Evolutionary conservation across 2,329 filamentous ascomycete genomes (phyloP).

Genomic region (Pezicula neosporulosa): DNA sequence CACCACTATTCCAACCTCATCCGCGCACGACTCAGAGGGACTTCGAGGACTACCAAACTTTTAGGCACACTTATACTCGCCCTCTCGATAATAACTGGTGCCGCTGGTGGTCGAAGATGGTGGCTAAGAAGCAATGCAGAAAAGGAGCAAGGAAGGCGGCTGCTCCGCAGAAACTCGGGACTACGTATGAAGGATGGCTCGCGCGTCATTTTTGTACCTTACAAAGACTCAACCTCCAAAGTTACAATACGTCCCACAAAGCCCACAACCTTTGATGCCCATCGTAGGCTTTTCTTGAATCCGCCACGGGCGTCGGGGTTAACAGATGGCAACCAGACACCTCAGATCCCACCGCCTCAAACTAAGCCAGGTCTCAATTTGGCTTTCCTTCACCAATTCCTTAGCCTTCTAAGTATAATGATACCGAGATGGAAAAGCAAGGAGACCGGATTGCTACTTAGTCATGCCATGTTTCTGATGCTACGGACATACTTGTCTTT

Average conservation of each 20-base stretch:
- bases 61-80: slow-evolving; percentile 73
- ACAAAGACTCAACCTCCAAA: slow-evolving; percentile 82
- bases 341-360: slow-evolving; percentile 76
- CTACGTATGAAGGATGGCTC: slow-evolving; percentile 92
- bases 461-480: slow-evolving; percentile 86
- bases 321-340: slow-evolving; percentile 56
- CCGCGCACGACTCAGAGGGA: slow-evolving; percentile 53
- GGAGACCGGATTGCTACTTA: slow-evolving; percentile 84
- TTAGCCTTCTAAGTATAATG: slow-evolving; percentile 96
- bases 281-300: slow-evolving; percentile 87
- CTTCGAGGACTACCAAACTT: slow-evolving; percentile 69
- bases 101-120: slow-evolving; percentile 75
- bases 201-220: slow-evolving; percentile 91
- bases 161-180: slow-evolving; percentile 89
- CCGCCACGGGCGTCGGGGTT: slow-evolving; percentile 81
- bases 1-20: slow-evolving; percentile 55
- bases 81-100: slow-evolving; percentile 73
- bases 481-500: slow-evolving; percentile 91
- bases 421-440: slow-evolving; percentile 94
- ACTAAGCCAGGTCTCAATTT: slow-evolving; percentile 93
- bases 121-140: slow-evolving; percentile 73
- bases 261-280: slow-evolving; percentile 91
- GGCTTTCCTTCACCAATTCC: slow-evolving; percentile 93
- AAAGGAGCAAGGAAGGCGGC: slow-evolving; percentile 74
- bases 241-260: slow-evolving; percentile 91